These are phyloP conservation scores for Colletotrichum sp. DNA, from an alignment of 2,329 filamentous ascomycete genomes.

Conservation along the genomic window DNA sequence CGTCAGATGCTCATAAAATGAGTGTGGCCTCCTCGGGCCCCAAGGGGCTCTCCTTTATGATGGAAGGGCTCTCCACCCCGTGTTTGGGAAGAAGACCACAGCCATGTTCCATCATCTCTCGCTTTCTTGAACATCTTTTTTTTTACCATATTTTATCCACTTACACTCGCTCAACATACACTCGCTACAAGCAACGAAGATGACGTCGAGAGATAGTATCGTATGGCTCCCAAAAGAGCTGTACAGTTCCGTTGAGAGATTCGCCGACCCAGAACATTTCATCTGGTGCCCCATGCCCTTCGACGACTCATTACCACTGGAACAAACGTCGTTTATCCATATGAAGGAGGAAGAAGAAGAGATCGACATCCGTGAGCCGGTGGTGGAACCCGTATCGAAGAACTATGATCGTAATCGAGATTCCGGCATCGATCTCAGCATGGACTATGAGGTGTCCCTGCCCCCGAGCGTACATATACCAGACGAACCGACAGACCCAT, in stretches of 20 bases:
- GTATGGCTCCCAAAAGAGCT: slow-evolving; percentile 17
- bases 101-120: neutral
- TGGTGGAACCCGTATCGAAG: neutral
- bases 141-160: neutral
- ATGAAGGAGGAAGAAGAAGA: neutral
- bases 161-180: neutral
- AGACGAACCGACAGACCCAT: neutral
- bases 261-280: slow-evolving; percentile 6
- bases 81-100: neutral
- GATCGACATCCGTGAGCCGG: neutral
- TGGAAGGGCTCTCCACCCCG: neutral
- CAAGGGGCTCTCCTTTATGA: neutral
- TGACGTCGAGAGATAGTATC: slow-evolving; percentile 8
- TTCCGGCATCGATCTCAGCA: neutral
- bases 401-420: neutral
- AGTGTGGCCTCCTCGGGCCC: neutral
- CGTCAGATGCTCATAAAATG: neutral
- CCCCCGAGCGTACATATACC: neutral
- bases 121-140: neutral
- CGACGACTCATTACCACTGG: slow-evolving; percentile 6
- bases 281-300: slow-evolving; percentile 17
- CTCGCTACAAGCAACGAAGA: neutral
- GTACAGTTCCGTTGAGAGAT: slow-evolving; percentile 12
- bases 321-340: slow-evolving; percentile 13
- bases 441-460: neutral